phyloP scores from a whole-genome alignment of 768 basidiomycete species.

The Amanita phalloides region DNA sequence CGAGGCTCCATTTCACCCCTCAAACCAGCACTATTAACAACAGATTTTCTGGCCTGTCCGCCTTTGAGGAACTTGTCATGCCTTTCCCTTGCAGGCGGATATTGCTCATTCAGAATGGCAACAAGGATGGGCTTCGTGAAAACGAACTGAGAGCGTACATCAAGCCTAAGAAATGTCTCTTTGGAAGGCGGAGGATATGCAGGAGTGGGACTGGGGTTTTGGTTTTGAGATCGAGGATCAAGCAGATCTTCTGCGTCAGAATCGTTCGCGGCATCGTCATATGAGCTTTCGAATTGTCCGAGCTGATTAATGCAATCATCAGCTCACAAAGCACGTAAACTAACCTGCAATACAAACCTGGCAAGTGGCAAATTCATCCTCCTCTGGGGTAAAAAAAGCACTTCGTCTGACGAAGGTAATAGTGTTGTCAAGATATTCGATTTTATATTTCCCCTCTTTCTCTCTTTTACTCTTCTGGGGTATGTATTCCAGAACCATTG shows the following conservation, averaged over 20 bases:
- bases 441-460: slow-evolving; percentile 31
- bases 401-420: slow-evolving; percentile 30
- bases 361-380: slow-evolving; percentile 56
- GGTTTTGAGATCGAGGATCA: slow-evolving; percentile 9
- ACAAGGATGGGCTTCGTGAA: slow-evolving; percentile 55
- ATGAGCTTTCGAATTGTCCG: slow-evolving; percentile 42
- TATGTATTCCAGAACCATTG: slow-evolving; percentile 41
- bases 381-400: slow-evolving; percentile 46
- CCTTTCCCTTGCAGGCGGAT: slow-evolving; percentile 36
- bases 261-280: slow-evolving; percentile 28
- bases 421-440: slow-evolving; percentile 50
- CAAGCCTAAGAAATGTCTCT: slow-evolving; percentile 34
- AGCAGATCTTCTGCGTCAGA: slow-evolving; percentile 19
- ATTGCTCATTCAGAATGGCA: slow-evolving; percentile 46
- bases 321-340: neutral
- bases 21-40: slow-evolving; percentile 23
- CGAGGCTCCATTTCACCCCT: slow-evolving; percentile 32
- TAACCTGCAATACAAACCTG: slow-evolving; percentile 23
- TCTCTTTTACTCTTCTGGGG: slow-evolving; percentile 28
- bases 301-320: slow-evolving; percentile 23
- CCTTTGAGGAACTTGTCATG: slow-evolving; percentile 52
- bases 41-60: slow-evolving; percentile 31
- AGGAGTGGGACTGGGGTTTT: slow-evolving; percentile 30
- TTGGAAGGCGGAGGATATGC: slow-evolving; percentile 29
- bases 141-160: slow-evolving; percentile 47